phyloP scores from a whole-genome alignment of 176 grass and related monocot species.

The Ensete ventricosum region DNA sequence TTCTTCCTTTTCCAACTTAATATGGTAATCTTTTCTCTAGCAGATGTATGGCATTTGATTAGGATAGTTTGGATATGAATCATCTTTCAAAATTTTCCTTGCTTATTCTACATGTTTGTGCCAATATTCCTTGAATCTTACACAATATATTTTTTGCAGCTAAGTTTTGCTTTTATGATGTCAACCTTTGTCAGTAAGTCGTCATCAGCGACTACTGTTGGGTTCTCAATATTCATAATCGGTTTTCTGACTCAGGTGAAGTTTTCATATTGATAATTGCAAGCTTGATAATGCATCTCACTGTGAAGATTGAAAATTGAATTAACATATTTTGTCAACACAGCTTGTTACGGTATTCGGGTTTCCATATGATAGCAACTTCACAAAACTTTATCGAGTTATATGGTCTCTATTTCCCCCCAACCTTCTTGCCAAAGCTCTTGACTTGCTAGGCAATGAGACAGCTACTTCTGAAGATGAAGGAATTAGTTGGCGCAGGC shows the following conservation, averaged over 20 bases:
- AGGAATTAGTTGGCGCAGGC: slow-evolving; percentile 70
- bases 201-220: slow-evolving; percentile 87
- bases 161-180: slow-evolving; percentile 94
- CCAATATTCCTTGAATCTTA: neutral
- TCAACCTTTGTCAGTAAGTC: slow-evolving; percentile 81
- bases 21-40: slow-evolving; percentile 42
- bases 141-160: slow-evolving; percentile 31
- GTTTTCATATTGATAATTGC: slow-evolving; percentile 7
- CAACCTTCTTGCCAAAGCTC: slow-evolving; percentile 80
- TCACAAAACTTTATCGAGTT: slow-evolving; percentile 37
- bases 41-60: neutral
- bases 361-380: slow-evolving; percentile 53
- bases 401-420: slow-evolving; percentile 95
- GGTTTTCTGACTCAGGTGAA: slow-evolving; percentile 95
- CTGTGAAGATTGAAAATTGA: neutral
- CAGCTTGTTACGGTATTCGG: slow-evolving; percentile 94
- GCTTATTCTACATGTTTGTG: neutral
- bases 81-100: neutral
- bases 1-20: slow-evolving; percentile 97
- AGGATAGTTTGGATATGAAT: neutral
- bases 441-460: slow-evolving; percentile 69
- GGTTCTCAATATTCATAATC: slow-evolving; percentile 92
- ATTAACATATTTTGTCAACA: slow-evolving; percentile 3
- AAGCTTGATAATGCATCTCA: neutral
- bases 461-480: slow-evolving; percentile 78